phyloP scores from a whole-genome alignment of 2,329 filamentous ascomycete species.

The Fusarium sp. region DNA sequence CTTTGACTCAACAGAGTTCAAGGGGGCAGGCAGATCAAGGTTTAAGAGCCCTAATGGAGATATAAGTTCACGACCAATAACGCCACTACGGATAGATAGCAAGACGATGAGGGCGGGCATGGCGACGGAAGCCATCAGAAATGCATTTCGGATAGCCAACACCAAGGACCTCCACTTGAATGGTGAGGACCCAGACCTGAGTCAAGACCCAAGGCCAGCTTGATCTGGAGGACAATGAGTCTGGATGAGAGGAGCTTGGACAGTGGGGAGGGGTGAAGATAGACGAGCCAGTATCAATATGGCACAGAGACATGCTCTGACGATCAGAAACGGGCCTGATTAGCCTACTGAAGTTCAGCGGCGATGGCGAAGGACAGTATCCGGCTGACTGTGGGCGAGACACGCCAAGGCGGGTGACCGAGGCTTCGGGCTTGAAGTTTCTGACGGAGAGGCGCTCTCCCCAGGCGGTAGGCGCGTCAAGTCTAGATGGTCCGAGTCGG shows the following conservation, averaged over 20 bases:
- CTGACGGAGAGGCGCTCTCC: neutral
- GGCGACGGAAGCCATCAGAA: conserved; percentile 23
- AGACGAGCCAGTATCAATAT: neutral
- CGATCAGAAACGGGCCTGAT: conserved; percentile 3
- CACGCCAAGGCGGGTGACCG: neutral
- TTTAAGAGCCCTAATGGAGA: conserved; percentile 24
- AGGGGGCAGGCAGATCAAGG: conserved; percentile 16
- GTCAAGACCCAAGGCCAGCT: conserved; percentile 14
- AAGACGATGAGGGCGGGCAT: conserved; percentile 27
- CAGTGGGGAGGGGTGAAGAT: conserved; percentile 28
- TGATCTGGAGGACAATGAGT: conserved; percentile 7
- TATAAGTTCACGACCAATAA: conserved; percentile 9
- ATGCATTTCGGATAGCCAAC: conserved; percentile 6
- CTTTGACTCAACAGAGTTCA: conserved; percentile 10
- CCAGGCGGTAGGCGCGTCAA: neutral
- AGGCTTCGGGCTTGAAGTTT: neutral
- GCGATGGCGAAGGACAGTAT: conserved; percentile 3
- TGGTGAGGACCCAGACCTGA: conserved; percentile 13
- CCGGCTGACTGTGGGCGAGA: conserved; percentile 27
- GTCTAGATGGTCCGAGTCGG: neutral
- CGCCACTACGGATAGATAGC: conserved; percentile 27
- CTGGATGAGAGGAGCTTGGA: conserved; percentile 5
- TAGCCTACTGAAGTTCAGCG: conserved; percentile 1
- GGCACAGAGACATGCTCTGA: neutral
- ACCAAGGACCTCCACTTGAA: conserved; percentile 5